Percentiles rank a stretch among this genome's conserved stretches.
Conservation (phyloP, 1,139 yeast species). For the Hanseniaspora uvarum region DNA sequence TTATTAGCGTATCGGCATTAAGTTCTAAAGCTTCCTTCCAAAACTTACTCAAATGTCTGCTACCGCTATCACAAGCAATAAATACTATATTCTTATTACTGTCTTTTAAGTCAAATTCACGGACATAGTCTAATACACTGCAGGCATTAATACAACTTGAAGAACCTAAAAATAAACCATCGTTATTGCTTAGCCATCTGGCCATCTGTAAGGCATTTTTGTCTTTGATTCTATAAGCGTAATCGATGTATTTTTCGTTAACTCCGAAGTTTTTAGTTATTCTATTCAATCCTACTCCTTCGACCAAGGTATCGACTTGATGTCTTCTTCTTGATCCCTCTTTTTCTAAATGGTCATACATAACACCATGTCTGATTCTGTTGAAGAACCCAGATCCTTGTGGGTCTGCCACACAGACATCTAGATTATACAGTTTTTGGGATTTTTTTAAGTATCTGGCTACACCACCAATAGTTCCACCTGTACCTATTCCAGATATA, state of each 20-base stretch:
- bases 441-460: conserved; percentile 55
- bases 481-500: conserved; percentile 63
- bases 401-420: conserved; percentile 74
- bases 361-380: conserved; percentile 77
- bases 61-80: conserved; percentile 88
- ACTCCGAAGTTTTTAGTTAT: conserved; percentile 68
- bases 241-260: conserved; percentile 65
- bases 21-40: conserved; percentile 58
- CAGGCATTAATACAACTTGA: conserved; percentile 89
- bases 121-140: conserved; percentile 67
- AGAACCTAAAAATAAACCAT: conserved; percentile 85
- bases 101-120: conserved; percentile 34
- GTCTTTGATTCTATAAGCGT: conserved; percentile 70
- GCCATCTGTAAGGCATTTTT: conserved; percentile 83
- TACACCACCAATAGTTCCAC: conserved; percentile 57
- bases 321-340: conserved; percentile 93
- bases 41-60: conserved; percentile 80
- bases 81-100: conserved; percentile 70
- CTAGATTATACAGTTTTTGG: conserved; percentile 32
- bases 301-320: conserved; percentile 89
- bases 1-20: conserved; percentile 29
- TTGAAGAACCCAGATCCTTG: conserved; percentile 89
- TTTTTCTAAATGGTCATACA: conserved; percentile 79
- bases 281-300: conserved; percentile 86
- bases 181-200: conserved; percentile 62